phyloP scores from a whole-genome alignment of 305 asterid species.

The Plantago coronopus region DNA sequence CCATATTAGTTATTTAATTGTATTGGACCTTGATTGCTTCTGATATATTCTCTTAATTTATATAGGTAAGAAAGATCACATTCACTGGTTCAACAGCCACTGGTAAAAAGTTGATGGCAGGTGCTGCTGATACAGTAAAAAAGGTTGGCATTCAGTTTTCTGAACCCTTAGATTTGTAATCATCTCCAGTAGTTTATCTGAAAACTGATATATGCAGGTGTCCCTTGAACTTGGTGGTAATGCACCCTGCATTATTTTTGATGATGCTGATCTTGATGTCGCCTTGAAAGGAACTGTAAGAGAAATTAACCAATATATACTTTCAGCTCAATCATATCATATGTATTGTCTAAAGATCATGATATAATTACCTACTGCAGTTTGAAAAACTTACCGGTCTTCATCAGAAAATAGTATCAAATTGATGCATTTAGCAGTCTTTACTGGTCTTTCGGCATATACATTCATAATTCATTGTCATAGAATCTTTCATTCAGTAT shows the following conservation, averaged over 20 bases:
- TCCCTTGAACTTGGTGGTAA: slow-evolving; percentile 98
- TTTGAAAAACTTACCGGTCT: slow-evolving; percentile 10
- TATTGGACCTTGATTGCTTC: slow-evolving; percentile 1
- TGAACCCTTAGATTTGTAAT: slow-evolving; percentile 20
- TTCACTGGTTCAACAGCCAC: slow-evolving; percentile 98
- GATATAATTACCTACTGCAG: slow-evolving; percentile 3
- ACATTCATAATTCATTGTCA: slow-evolving; percentile 13
- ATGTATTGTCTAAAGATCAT: slow-evolving; percentile 11
- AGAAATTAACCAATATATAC: slow-evolving; percentile 14
- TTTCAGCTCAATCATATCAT: slow-evolving; percentile 7
- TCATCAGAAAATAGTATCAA: not conserved
- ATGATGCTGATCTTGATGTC: slow-evolving; percentile 95
- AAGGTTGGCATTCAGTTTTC: slow-evolving; percentile 45
- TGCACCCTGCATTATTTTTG: slow-evolving; percentile 95
- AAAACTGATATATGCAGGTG: slow-evolving; percentile 42
- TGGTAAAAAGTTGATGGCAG: slow-evolving; percentile 94
- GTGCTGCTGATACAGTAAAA: slow-evolving; percentile 88
- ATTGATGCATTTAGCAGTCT: slow-evolving; percentile 13
- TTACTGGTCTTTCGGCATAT: slow-evolving; percentile 8
- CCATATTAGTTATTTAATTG: slow-evolving; percentile 10
- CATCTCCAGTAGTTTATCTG: slow-evolving; percentile 20
- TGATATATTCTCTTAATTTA: slow-evolving; percentile 23
- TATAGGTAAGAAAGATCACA: slow-evolving; percentile 85
- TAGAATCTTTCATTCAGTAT: slow-evolving; percentile 19
- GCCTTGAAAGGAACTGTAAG: slow-evolving; percentile 93